phyloP scores from a whole-genome alignment of 805 yeast species.

The Starmerella floricola region DNA sequence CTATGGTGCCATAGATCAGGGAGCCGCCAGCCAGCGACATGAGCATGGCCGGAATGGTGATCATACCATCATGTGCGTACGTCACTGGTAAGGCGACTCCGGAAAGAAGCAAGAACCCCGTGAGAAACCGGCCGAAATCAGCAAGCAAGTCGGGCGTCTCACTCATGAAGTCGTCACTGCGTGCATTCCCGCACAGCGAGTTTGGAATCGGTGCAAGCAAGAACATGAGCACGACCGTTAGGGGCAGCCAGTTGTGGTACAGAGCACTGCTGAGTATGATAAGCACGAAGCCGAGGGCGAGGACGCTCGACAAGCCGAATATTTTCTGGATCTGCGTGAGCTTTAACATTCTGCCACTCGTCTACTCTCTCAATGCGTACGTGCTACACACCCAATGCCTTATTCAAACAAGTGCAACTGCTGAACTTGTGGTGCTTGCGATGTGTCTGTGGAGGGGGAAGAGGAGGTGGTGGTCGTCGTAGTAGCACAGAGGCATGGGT shows the following conservation, averaged over 20 bases:
- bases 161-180: constrained; percentile 51
- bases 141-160: constrained; percentile 40
- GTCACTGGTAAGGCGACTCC: constrained; percentile 68
- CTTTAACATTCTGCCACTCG: neutral
- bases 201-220: constrained; percentile 63
- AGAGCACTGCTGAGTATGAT: constrained; percentile 81
- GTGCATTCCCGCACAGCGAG: constrained; percentile 40
- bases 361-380: neutral
- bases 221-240: constrained; percentile 57
- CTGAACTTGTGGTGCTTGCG: too few relatives aligned
- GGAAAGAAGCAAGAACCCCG: constrained; percentile 64
- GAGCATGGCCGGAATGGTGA: constrained; percentile 55
- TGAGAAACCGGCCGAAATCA: constrained; percentile 67
- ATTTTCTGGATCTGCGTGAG: constrained; percentile 62
- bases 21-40: constrained; percentile 79
- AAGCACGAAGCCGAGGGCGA: constrained; percentile 81
- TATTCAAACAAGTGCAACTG: too few relatives aligned
- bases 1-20: constrained; percentile 70
- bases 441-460: too few relatives aligned
- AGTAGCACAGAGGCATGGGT: too few relatives aligned
- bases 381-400: too few relatives aligned
- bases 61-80: constrained; percentile 60
- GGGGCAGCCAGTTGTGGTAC: constrained; percentile 83
- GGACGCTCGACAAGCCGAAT: constrained; percentile 59
- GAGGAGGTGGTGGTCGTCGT: too few relatives aligned